Conservation (phyloP, 2,329 filamentous ascomycete species). For the Chaetomiaceae sp. region DNA sequence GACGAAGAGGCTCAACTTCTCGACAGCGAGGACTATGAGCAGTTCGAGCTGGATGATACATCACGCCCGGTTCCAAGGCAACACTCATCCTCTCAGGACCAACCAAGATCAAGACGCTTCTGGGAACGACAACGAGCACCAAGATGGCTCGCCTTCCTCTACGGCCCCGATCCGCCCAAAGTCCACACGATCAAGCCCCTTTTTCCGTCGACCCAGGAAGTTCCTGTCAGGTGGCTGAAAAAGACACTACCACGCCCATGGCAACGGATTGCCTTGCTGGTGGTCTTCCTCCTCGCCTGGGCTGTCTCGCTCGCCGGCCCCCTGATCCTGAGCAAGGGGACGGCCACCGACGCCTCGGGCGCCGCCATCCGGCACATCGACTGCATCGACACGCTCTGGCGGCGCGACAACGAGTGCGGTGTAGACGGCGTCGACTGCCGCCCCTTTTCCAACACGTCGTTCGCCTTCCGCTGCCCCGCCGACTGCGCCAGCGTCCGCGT, state of each 20-base stretch:
- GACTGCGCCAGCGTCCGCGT: constrained; percentile 48
- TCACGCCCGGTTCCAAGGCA: background rate
- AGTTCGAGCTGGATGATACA: constrained; percentile 19
- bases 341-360: constrained; percentile 8
- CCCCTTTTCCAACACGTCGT: constrained; percentile 52
- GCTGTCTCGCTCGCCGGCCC: constrained; percentile 10
- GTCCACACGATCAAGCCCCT: constrained; percentile 13
- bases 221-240: constrained; percentile 13
- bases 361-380: constrained; percentile 35
- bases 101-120: background rate
- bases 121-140: background rate
- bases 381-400: constrained; percentile 54
- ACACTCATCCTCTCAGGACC: background rate
- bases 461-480: constrained; percentile 57
- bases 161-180: constrained; percentile 16
- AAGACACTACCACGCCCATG: background rate
- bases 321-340: constrained; percentile 13
- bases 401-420: constrained; percentile 52
- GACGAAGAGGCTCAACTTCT: constrained; percentile 25
- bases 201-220: constrained; percentile 16
- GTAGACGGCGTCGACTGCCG: constrained; percentile 55
- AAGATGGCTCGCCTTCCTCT: constrained; percentile 12
- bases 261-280: constrained; percentile 13
- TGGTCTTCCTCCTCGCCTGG: constrained; percentile 16
- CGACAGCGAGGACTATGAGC: constrained; percentile 17